A percentile compares a stretch with the other conserved stretches of the same genome.
phyloP scores from a whole-genome alignment of 208 protist species.

The Crithidia fasciculata region DNA sequence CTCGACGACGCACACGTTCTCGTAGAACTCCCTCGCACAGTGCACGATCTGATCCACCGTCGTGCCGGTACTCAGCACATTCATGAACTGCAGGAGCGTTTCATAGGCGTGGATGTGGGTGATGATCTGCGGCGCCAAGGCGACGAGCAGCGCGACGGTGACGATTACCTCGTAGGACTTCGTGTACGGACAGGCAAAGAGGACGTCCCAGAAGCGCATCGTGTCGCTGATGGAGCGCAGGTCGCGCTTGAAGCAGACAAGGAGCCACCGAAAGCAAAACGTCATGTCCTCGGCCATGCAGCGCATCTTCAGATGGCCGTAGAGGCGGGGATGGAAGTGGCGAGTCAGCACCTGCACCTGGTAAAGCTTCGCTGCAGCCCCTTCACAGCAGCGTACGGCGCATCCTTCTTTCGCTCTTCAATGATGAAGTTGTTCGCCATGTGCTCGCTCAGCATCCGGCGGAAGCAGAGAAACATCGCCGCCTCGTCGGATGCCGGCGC shows the following conservation, averaged over 20 bases:
- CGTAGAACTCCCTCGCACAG: conserved; percentile 69
- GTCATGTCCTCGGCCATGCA: conserved; percentile 71
- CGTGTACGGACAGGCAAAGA: conserved; percentile 75
- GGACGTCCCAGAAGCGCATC: conserved; percentile 87
- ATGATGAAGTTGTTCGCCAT: conserved; percentile 61
- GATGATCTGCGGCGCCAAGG: conserved; percentile 56
- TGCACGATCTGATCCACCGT: conserved; percentile 58
- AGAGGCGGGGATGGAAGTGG: conserved; percentile 65
- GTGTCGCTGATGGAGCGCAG: conserved; percentile 58
- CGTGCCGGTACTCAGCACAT: conserved; percentile 48
- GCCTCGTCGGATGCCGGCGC: conserved; percentile 28
- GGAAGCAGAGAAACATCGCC: conserved; percentile 34
- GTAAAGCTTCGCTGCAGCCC: conserved; percentile 60
- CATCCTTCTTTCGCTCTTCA: conserved; percentile 40
- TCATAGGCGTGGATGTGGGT: conserved; percentile 54
- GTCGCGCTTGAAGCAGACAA: conserved; percentile 89
- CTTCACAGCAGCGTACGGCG: conserved; percentile 25
- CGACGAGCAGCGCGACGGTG: conserved; percentile 59
- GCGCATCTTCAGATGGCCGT: conserved; percentile 51
- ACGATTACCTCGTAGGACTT: conserved; percentile 77
- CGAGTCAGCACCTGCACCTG: conserved; percentile 54
- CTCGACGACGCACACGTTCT: conserved; percentile 44
- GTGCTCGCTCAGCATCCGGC: conserved; percentile 51
- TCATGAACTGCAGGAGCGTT: conserved; percentile 69
- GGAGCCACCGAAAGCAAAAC: conserved; percentile 90